Evolutionary conservation across 768 basidiomycete genomes (phyloP).

Genomic region (Leucosporidium yakuticum): DNA sequence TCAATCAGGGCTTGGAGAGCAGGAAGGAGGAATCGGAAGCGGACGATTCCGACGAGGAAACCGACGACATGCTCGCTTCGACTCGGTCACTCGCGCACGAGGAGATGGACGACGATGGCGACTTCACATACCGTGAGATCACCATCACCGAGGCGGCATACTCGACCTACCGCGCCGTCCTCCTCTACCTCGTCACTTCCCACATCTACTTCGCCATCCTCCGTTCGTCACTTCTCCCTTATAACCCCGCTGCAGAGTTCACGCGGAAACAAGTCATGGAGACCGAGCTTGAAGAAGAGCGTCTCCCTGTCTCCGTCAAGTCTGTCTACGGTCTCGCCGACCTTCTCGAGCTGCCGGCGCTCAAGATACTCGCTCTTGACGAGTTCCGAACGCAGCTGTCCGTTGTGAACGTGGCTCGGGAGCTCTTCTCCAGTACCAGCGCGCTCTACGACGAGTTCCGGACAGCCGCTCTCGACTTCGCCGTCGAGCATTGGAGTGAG

Average conservation of each 20-base stretch:
- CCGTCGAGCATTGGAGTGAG: neutral
- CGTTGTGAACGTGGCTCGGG: neutral
- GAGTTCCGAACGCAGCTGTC: neutral
- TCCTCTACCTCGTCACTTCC: slow-evolving; percentile 1
- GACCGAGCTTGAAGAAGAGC: neutral
- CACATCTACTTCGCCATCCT: slow-evolving; percentile 10
- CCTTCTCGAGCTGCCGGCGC: neutral
- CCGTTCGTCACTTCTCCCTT: neutral
- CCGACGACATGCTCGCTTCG: neutral
- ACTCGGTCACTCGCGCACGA: neutral
- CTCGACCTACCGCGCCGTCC: slow-evolving; percentile 4
- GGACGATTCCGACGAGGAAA: slow-evolving; percentile 15
- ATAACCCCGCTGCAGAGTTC: neutral
- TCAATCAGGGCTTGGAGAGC: neutral
- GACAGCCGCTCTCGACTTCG: neutral
- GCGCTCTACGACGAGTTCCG: neutral
- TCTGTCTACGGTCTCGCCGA: slow-evolving; percentile 15
- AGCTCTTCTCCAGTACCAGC: slow-evolving; percentile 2
- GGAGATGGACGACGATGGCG: neutral
- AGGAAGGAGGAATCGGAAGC: neutral
- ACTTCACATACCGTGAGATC: slow-evolving; percentile 1
- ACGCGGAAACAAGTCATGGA: neutral
- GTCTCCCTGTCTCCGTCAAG: slow-evolving; percentile 2
- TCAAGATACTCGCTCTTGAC: neutral
- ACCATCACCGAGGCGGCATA: neutral